Conservation (phyloP, 2,329 filamentous ascomycete genomes). For the Amphichorda felina region DNA sequence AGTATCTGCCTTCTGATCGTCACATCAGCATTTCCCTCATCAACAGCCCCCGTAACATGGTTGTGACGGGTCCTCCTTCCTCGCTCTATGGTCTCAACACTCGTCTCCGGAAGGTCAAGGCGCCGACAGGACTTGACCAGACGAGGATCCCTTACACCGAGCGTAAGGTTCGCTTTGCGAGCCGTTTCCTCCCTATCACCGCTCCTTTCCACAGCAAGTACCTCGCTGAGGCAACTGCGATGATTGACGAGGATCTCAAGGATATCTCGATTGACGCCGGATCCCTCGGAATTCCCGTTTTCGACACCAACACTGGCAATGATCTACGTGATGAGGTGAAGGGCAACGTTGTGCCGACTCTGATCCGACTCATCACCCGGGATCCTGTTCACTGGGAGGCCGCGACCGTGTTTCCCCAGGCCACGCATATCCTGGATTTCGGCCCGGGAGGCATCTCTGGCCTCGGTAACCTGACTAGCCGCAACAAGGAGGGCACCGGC, state of each 20-base stretch:
- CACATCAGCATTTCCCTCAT: constrained; percentile 93
- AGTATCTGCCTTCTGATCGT: constrained; percentile 83
- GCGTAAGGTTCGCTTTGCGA: constrained; percentile 91
- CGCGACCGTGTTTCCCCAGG: constrained; percentile 79
- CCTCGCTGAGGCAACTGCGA: constrained; percentile 65
- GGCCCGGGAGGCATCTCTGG: constrained; percentile 95
- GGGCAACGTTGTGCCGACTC: constrained; percentile 71
- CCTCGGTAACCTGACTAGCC: constrained; percentile 88
- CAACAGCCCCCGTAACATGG: constrained; percentile 94
- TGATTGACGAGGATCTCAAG: constrained; percentile 81
- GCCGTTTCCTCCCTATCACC: constrained; percentile 94
- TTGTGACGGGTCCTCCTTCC: constrained; percentile 90
- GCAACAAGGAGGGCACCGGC: constrained; percentile 97
- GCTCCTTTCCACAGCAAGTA: constrained; percentile 98
- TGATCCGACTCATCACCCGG: constrained; percentile 87
- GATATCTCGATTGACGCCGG: constrained; percentile 64
- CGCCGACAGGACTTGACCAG: constrained; percentile 93
- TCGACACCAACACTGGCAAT: constrained; percentile 77
- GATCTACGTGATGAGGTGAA: constrained; percentile 62
- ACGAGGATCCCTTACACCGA: constrained; percentile 89
- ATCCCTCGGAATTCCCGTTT: constrained; percentile 73
- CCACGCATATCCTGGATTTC: constrained; percentile 93
- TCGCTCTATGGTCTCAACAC: constrained; percentile 94
- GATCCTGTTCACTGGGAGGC: constrained; percentile 95
- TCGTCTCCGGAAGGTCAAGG: constrained; percentile 92